phyloP scores from a whole-genome alignment of 2,329 filamentous ascomycete genomes.

The Fusarium brevicatenulatum region DNA sequence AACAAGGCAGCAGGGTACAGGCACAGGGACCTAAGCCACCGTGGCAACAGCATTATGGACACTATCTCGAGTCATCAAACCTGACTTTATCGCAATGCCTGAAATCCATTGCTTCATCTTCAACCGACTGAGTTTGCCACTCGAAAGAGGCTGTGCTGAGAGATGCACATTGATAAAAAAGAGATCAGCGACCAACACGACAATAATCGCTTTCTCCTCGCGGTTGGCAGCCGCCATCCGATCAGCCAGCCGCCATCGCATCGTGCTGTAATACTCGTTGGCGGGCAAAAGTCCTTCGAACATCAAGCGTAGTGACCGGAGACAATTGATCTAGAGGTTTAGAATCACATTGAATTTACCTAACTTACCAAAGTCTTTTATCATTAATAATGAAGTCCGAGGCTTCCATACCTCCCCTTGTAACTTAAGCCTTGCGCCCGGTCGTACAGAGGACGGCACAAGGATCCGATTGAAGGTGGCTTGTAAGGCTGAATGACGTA shows the following conservation, averaged over 20 bases:
- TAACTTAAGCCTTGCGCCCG: background rate
- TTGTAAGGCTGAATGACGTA: background rate
- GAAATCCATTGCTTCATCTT: fast-evolving
- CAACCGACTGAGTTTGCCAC: fast-evolving
- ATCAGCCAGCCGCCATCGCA: background rate
- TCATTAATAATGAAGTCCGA: too few relatives aligned
- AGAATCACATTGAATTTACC: background rate
- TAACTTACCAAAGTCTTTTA: background rate
- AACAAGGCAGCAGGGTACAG: too few relatives aligned
- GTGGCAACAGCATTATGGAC: too few relatives aligned
- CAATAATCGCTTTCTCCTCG: background rate
- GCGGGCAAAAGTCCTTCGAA: background rate
- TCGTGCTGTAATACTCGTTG: background rate
- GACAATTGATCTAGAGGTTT: background rate
- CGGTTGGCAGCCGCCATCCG: background rate
- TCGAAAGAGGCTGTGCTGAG: too few relatives aligned
- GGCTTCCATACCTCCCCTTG: too few relatives aligned
- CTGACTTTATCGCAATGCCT: too few relatives aligned
- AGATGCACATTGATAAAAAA: background rate
- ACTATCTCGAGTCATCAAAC: too few relatives aligned
- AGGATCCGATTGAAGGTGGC: background rate
- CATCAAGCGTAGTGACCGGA: background rate
- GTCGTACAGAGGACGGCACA: fast-evolving
- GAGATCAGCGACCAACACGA: background rate
- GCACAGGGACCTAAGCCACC: too few relatives aligned